A percentile compares a stretch with the other conserved stretches of the same genome.
Evolutionary conservation across 441 rosid genomes (phyloP).

Genomic region (Gossypium gossypioides): DNA sequence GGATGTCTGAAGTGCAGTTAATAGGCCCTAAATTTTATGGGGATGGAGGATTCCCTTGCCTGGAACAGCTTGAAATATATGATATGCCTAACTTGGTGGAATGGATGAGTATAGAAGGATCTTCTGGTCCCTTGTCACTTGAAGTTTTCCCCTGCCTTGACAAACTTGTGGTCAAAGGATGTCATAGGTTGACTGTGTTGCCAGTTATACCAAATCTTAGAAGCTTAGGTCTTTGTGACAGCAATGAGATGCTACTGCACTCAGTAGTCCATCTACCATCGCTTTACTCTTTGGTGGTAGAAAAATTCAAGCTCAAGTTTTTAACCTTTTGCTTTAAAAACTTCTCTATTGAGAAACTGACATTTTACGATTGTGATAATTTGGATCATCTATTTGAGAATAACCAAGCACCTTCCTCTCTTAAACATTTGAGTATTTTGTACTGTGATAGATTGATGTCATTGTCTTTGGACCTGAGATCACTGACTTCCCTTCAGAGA

Average conservation of each 20-base stretch:
- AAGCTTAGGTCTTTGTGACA: conserved; percentile 10
- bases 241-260: conserved; percentile 7
- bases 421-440: conserved; percentile 5
- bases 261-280: not conserved
- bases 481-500: conserved; percentile 1
- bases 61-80: conserved; percentile 10
- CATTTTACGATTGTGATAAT: not conserved
- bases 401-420: not conserved
- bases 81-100: conserved; percentile 2
- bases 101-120: conserved; percentile 8
- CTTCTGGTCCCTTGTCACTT: not conserved
- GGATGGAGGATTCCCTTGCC: conserved; percentile 3
- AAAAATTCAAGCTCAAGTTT: not conserved
- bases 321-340: not conserved
- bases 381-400: not conserved
- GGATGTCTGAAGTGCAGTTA: conserved; percentile 6
- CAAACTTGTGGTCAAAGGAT: conserved; percentile 1
- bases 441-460: conserved; percentile 7
- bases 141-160: not conserved
- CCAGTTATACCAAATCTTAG: conserved; percentile 5
- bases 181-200: not conserved
- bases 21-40: conserved; percentile 9
- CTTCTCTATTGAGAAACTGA: not conserved
- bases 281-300: conserved; percentile 1
- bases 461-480: not conserved